Base-by-base conservation (phyloP, 768 basidiomycete species). In the Ramaria sp. region DNA sequence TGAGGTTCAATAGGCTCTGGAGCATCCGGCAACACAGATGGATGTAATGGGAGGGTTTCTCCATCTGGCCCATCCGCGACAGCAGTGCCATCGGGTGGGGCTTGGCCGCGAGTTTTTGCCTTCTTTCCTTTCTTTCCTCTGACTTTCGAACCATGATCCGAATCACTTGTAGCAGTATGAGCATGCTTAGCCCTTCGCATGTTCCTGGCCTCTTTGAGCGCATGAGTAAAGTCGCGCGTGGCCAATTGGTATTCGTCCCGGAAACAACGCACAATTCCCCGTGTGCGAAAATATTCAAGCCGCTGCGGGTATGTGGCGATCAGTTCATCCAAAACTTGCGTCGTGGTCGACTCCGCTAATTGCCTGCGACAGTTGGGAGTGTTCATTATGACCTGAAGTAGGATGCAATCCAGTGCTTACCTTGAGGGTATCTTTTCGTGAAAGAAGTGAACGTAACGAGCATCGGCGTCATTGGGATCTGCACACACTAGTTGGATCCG, bases 401-500 rank as follows among this genome's bases (percentile, higher is more conserved):
- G 38, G 44, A 50, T 1, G 58, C 16, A 56, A 32, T 22, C 34
- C 38, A 43, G 15, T 18, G 18, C 34, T n/a, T 57, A 92, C 89
- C 90, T 77, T 53, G 91, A 93, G 20, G 91, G 91, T 59, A 94
- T 94, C 70, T 91, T 93, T 64, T 94, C 90, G 61, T 94, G 91
- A 69, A 94, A 94, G 65, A 94, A 94, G 62, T 92, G 85, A 1
- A 94, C 89, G 64, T 93, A 92, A 72, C 77, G 80, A 12, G 90
- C 89, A 61, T 92, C 87, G 8, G 76, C 60, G 59, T 92, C 85
- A 58, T 75, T 71, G 0, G 88, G 86, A 64, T 92, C 90, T 89
- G 56, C 13, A 34, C 28, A 45, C 15, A 32, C 49, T 27, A 15
- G 32, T 38, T 32, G 51, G 34, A 16, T 42, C n/a, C 44, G 20